Evolutionary conservation across 2,329 filamentous ascomycete genomes (phyloP).

Genomic region (Bipolaris victoriae): DNA sequence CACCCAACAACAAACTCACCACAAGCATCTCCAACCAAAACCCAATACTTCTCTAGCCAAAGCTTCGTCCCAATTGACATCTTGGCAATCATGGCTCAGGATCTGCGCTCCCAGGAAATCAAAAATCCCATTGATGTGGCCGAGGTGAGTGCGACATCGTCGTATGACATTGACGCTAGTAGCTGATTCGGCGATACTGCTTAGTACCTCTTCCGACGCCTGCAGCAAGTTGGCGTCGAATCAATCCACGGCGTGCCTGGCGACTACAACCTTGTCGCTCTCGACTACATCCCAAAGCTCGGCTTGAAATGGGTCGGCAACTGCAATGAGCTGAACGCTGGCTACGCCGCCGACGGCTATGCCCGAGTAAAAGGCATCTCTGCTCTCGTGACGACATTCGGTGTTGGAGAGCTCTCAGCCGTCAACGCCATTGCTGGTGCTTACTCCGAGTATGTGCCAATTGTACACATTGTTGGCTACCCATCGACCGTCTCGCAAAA

Average conservation of each 20-base stretch:
- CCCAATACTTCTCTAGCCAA: slow-evolving; percentile 1
- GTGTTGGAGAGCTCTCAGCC: slow-evolving; percentile 57
- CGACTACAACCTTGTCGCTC: slow-evolving; percentile 56
- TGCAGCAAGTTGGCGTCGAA: slow-evolving; percentile 53
- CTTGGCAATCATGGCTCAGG: slow-evolving; percentile 39
- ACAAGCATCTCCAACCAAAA: slow-evolving; percentile 6
- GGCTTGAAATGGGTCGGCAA: slow-evolving; percentile 66
- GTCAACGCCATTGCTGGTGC: slow-evolving; percentile 57
- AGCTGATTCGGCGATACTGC: slow-evolving; percentile 8
- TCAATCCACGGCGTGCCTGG: slow-evolving; percentile 56
- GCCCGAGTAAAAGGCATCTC: slow-evolving; percentile 55
- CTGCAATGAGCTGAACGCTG: slow-evolving; percentile 66
- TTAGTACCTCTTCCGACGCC: slow-evolving; percentile 49
- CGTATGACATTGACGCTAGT: slow-evolving; percentile 10
- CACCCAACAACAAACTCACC: slow-evolving; percentile 19
- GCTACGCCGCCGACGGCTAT: slow-evolving; percentile 57
- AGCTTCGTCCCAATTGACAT: slow-evolving; percentile 3
- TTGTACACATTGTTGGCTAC: slow-evolving; percentile 57
- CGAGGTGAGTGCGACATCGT: slow-evolving; percentile 49
- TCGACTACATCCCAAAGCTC: slow-evolving; percentile 63
- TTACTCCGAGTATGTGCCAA: slow-evolving; percentile 55
- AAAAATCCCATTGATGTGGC: slow-evolving; percentile 62
- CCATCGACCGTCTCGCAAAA: slow-evolving; percentile 51
- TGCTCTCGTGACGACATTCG: slow-evolving; percentile 57
- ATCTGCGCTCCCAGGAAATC: slow-evolving; percentile 52